phyloP scores from a whole-genome alignment of 2,329 filamentous ascomycete species.

The Aspergillus versicolor region DNA sequence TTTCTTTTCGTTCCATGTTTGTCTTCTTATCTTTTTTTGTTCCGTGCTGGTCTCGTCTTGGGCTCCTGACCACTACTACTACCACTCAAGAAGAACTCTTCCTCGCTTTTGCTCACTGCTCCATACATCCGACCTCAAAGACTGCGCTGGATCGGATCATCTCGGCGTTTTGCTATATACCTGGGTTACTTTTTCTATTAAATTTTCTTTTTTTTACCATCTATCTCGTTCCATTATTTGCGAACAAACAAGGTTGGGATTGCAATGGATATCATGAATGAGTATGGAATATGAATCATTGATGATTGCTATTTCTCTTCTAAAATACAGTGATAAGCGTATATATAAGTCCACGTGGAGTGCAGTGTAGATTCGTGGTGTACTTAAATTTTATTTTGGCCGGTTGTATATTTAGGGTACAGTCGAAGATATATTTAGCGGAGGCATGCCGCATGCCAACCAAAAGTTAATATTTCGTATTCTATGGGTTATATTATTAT shows the following conservation, averaged over 20 bases:
- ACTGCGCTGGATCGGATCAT: not conserved
- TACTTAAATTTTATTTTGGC: too few relatives aligned
- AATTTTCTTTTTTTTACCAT: not conserved
- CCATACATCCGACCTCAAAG: not conserved
- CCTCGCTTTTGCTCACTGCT: not conserved
- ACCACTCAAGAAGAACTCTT: not conserved
- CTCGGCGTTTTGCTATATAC: slow-evolving; percentile 16
- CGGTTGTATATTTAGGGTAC: too few relatives aligned
- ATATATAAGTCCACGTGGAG: too few relatives aligned
- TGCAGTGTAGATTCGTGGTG: not conserved
- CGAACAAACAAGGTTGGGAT: slow-evolving; percentile 6
- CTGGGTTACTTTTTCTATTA: slow-evolving; percentile 5
- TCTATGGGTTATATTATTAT: too few relatives aligned
- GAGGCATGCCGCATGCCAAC: too few relatives aligned
- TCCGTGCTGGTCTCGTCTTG: not conserved
- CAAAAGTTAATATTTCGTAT: too few relatives aligned
- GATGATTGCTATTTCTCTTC: not conserved
- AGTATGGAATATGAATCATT: not conserved
- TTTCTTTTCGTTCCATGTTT: not conserved
- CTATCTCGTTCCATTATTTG: not conserved
- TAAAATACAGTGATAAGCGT: not conserved
- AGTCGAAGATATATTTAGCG: too few relatives aligned
- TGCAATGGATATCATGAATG: slow-evolving; percentile 1
- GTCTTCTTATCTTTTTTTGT: not conserved
- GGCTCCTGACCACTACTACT: not conserved